phyloP scores from a whole-genome alignment of 73 alveolate species.

The Effrenium voratum region DNA sequence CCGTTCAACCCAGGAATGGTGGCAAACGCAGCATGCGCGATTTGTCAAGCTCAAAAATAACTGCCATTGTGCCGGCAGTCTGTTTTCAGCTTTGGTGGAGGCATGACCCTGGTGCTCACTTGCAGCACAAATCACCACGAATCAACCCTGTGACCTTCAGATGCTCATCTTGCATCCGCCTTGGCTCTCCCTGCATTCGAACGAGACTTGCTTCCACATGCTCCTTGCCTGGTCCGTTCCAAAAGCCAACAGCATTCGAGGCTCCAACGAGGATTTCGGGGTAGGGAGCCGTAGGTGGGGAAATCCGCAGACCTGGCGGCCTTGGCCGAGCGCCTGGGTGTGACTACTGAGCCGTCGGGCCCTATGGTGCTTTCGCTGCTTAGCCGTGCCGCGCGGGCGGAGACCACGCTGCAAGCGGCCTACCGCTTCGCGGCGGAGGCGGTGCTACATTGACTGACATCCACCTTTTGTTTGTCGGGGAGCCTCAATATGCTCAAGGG shows the following conservation, averaged over 20 bases:
- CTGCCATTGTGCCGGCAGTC: background rate
- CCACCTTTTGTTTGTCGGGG: background rate
- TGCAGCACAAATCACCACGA: background rate
- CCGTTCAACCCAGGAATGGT: too few relatives aligned
- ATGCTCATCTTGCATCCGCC: too few relatives aligned
- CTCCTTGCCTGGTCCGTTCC: too few relatives aligned
- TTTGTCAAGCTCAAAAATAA: too few relatives aligned
- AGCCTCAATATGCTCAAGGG: background rate
- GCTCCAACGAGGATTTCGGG: too few relatives aligned
- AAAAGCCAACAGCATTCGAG: too few relatives aligned
- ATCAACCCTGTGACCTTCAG: background rate
- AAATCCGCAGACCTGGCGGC: background rate
- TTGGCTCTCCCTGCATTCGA: too few relatives aligned
- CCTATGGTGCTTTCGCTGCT: background rate
- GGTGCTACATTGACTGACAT: background rate
- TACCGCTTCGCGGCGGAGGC: background rate
- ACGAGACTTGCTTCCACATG: too few relatives aligned
- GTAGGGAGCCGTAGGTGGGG: too few relatives aligned
- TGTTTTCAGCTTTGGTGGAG: background rate
- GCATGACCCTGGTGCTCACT: background rate
- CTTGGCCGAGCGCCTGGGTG: background rate
- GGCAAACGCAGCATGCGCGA: too few relatives aligned
- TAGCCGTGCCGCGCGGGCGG: background rate
- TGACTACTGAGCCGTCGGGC: constrained; percentile 5
- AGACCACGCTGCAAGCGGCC: background rate